These are phyloP conservation scores for Tolypocladium guangdongense DNA, from an alignment of 2,329 filamentous ascomycete genomes.

Conservation along the genomic window DNA sequence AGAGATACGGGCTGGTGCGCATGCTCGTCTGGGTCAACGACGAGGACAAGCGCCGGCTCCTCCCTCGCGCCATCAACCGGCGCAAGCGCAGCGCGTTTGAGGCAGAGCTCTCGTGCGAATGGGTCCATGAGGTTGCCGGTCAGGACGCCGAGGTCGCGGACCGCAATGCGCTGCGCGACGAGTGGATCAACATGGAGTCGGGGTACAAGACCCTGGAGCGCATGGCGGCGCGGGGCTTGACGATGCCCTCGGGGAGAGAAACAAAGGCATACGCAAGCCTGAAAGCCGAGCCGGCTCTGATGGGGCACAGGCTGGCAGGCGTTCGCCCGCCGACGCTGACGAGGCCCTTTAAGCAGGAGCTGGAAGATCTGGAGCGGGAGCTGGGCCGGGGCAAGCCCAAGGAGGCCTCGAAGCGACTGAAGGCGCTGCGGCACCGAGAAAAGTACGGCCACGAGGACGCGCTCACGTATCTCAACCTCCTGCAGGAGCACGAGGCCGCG, in stretches of 20 bases:
- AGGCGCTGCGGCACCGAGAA: constrained; percentile 17
- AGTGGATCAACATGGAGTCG: constrained; percentile 36
- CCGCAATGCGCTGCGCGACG: constrained; percentile 30
- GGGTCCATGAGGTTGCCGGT: constrained; percentile 46
- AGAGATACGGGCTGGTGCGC: constrained; percentile 68
- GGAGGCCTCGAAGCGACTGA: constrained; percentile 10
- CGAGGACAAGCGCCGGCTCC: constrained; percentile 42
- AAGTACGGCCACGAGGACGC: constrained; percentile 11
- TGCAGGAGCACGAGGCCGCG: constrained; percentile 20
- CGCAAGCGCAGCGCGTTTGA: constrained; percentile 49
- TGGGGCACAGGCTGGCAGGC: constrained; percentile 18
- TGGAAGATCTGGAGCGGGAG: constrained; percentile 26
- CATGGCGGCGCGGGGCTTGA: constrained; percentile 34
- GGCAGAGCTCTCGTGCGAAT: constrained; percentile 49
- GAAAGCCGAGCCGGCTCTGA: constrained; percentile 10
- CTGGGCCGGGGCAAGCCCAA: constrained; percentile 5
- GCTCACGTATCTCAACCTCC: constrained; percentile 17
- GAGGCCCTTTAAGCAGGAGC: constrained; percentile 30
- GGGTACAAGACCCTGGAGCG: constrained; percentile 24
- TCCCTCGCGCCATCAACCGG: constrained; percentile 48
- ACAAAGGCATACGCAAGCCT: constrained; percentile 15
- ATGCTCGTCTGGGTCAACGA: constrained; percentile 64
- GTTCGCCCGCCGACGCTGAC: constrained; percentile 15
- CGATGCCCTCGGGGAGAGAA: constrained; percentile 34
- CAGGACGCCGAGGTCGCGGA: constrained; percentile 18